These are phyloP conservation scores for Fomes fomentarius DNA, from an alignment of 1,284 basidiomycete genomes.

Conservation along the genomic window DNA sequence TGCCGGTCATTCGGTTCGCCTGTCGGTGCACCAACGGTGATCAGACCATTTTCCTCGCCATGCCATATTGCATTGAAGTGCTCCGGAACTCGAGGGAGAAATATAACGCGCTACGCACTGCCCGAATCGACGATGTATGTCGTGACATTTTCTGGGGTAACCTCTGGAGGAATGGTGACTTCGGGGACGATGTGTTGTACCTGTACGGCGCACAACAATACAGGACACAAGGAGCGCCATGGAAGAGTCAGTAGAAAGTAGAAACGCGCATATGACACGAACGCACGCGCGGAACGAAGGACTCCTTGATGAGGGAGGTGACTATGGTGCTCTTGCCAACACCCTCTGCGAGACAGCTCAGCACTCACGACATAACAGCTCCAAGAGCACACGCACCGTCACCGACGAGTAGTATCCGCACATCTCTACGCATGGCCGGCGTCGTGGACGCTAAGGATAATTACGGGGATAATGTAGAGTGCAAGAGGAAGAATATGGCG, in stretches of 20 bases:
- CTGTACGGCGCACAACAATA: conserved; percentile 39
- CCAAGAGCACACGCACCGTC: conserved; percentile 65
- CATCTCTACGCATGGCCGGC: conserved; percentile 78
- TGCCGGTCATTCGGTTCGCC: conserved; percentile 80
- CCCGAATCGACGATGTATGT: conserved; percentile 96
- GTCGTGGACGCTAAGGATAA: conserved; percentile 6
- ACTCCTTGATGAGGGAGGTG: conserved; percentile 94
- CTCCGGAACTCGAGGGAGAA: no score
- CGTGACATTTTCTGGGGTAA: conserved; percentile 94
- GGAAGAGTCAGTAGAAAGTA: not conserved
- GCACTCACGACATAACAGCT: conserved; percentile 11
- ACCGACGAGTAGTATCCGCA: conserved; percentile 91
- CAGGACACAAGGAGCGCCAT: not conserved
- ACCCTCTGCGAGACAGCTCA: conserved; percentile 59
- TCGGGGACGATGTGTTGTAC: conserved; percentile 93
- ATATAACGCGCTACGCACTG: conserved; percentile 53
- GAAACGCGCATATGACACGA: conserved; percentile 12
- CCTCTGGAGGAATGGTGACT: conserved; percentile 94
- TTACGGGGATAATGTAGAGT: conserved; percentile 10
- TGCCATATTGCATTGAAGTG: no score
- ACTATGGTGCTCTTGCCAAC: conserved; percentile 96
- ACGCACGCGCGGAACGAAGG: conserved; percentile 86
- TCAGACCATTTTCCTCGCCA: not conserved
- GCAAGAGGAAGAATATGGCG: not conserved
- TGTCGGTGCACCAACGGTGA: conserved; percentile 27